These are phyloP conservation scores for Mycena rosella DNA, from an alignment of 768 basidiomycete species.

Conservation along the genomic window DNA sequence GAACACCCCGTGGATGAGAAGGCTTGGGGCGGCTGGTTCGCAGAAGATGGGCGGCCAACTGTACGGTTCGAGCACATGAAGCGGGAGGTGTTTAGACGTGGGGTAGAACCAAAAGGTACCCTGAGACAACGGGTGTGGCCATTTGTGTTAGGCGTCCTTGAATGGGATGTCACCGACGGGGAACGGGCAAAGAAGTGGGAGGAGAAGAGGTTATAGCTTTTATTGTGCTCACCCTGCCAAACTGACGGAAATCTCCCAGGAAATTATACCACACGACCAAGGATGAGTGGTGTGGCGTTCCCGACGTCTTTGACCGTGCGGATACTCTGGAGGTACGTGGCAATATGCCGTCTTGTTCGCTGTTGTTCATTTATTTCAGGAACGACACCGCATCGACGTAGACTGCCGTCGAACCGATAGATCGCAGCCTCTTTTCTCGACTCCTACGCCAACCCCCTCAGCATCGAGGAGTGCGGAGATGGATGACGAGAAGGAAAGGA, in stretches of 20 bases:
- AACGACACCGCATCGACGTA: constrained; percentile 95
- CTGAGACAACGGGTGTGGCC: constrained; percentile 90
- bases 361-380: constrained; percentile 54
- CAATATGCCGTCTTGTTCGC: constrained; percentile 31
- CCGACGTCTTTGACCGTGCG: constrained; percentile 83
- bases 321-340: constrained; percentile 82
- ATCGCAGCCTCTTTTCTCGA: constrained; percentile 89
- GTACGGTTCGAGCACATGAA: constrained; percentile 78
- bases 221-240: background rate
- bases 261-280: constrained; percentile 79
- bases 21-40: constrained; percentile 86
- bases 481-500: constrained; percentile 69
- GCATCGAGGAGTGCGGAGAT: constrained; percentile 43
- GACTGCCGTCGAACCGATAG: constrained; percentile 98
- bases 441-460: constrained; percentile 47
- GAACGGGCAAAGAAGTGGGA: constrained; percentile 75
- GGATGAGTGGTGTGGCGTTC: constrained; percentile 85
- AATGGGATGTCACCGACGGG: constrained; percentile 78
- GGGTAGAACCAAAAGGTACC: constrained; percentile 65
- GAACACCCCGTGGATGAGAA: constrained; percentile 79
- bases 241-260: constrained; percentile 51
- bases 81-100: constrained; percentile 83
- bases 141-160: constrained; percentile 85
- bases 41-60: constrained; percentile 73
- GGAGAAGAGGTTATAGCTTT: constrained; percentile 66